Percentiles rank a stretch among this genome's conserved stretches.
Evolutionary conservation across 345 rosid species (phyloP).

Genomic region (Rhodomyrtus tomentosa): DNA sequence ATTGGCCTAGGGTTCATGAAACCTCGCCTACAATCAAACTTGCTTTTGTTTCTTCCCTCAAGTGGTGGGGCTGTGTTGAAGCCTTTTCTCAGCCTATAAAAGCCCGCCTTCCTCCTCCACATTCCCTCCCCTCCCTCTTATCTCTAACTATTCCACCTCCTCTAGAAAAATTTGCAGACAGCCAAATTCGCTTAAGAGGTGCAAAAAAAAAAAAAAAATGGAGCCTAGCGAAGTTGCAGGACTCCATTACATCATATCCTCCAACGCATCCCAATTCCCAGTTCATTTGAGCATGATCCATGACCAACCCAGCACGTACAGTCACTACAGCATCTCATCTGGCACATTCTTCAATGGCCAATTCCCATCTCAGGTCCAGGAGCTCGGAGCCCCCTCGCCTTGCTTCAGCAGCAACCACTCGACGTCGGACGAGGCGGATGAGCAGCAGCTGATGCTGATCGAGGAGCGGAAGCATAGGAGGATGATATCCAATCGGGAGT

Average conservation of each 20-base stretch:
- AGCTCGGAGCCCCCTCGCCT: background rate
- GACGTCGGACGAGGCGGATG: conserved; percentile 77
- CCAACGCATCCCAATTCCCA: conserved; percentile 33
- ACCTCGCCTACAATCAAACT: background rate
- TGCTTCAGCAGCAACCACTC: conserved; percentile 48
- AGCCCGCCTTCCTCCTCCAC: conserved; percentile 12
- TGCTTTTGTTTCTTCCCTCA: background rate
- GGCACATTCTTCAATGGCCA: conserved; percentile 12
- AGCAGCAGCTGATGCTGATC: conserved; percentile 43
- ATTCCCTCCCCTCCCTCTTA: background rate
- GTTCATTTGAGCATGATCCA: conserved; percentile 23
- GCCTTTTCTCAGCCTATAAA: conserved; percentile 38
- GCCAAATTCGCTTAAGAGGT: background rate
- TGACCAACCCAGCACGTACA: background rate
- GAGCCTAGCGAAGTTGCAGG: conserved; percentile 50
- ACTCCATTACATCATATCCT: conserved; percentile 25
- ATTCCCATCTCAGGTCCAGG: background rate
- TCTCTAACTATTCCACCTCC: background rate
- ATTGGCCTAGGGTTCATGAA: background rate
- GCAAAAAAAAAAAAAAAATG: conserved; percentile 14
- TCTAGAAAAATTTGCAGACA: background rate
- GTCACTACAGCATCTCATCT: background rate
- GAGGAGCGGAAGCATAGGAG: conserved; percentile 85
- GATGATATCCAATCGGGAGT: conserved; percentile 92
- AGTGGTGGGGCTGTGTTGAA: conserved; percentile 30